A percentile compares a stretch with the other conserved stretches of the same genome.
These are phyloP conservation scores for Cryptosporidium sp. DNA, from an alignment of 169 alveolate species.

Conservation along the genomic window DNA sequence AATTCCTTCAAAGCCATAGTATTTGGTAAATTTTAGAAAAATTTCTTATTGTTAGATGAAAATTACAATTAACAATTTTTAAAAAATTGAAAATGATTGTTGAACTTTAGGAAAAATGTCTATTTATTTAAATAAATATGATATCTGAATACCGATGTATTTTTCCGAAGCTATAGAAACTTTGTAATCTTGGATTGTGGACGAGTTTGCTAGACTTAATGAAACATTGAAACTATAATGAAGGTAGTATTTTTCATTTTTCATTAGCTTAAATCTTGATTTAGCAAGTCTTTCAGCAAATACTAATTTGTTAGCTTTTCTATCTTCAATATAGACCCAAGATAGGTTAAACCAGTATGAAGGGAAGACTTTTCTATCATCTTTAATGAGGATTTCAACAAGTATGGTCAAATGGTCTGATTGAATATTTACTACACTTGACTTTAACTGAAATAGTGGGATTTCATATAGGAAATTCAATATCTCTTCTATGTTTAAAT, in stretches of 20 bases:
- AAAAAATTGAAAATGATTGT: no score
- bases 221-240: not conserved
- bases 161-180: conserved; percentile 36
- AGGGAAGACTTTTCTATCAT: not conserved
- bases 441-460: conserved; percentile 27
- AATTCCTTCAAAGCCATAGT: no score
- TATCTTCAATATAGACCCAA: conserved; percentile 34
- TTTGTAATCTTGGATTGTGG: not conserved
- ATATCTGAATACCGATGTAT: conserved; percentile 26
- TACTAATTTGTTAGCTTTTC: not conserved
- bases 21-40: no score
- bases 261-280: not conserved
- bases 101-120: not conserved
- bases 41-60: no score
- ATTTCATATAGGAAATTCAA: not conserved
- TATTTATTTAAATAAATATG: conserved; percentile 7
- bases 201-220: not conserved
- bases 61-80: no score
- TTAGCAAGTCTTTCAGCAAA: conserved; percentile 11
- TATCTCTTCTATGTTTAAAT: not conserved
- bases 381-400: not conserved
- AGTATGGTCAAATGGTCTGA: not conserved
- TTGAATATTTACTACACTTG: not conserved
- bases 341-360: conserved; percentile 10
- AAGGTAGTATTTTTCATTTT: not conserved